phyloP scores from a whole-genome alignment of 805 yeast species.

The Sugiyamaella chiloensis region DNA sequence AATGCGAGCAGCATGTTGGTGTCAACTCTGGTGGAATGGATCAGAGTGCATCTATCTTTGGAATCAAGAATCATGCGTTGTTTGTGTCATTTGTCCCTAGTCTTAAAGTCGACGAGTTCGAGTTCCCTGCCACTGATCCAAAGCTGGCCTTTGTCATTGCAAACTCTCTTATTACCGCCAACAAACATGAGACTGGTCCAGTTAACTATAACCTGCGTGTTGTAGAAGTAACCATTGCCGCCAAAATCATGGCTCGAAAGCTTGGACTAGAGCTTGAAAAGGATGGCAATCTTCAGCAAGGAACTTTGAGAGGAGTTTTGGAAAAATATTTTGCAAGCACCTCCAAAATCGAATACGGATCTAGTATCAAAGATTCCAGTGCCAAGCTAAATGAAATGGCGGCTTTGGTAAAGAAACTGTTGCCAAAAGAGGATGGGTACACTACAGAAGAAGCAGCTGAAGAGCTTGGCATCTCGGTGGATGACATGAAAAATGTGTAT shows the following conservation, averaged over 20 bases:
- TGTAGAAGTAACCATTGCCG: slow-evolving; percentile 68
- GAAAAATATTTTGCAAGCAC: slow-evolving; percentile 44
- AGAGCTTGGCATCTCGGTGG: slow-evolving; percentile 41
- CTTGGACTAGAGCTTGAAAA: slow-evolving; percentile 42
- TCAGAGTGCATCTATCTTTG: slow-evolving; percentile 68
- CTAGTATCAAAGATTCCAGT: slow-evolving; percentile 40
- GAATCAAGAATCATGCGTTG: slow-evolving; percentile 55
- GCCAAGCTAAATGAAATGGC: slow-evolving; percentile 42
- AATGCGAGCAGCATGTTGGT: slow-evolving; percentile 68
- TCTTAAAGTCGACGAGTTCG: slow-evolving; percentile 51
- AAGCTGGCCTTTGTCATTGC: slow-evolving; percentile 56
- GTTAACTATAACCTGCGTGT: slow-evolving; percentile 66
- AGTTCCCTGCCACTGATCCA: slow-evolving; percentile 47
- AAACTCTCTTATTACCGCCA: slow-evolving; percentile 58
- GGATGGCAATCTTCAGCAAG: slow-evolving; percentile 53
- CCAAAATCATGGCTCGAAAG: slow-evolving; percentile 52
- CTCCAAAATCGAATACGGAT: slow-evolving; percentile 39
- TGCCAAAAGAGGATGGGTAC: slow-evolving; percentile 46
- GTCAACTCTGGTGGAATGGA: slow-evolving; percentile 81
- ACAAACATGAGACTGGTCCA: slow-evolving; percentile 69
- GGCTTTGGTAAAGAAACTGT: slow-evolving; percentile 42
- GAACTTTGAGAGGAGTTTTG: slow-evolving; percentile 63
- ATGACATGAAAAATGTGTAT: slow-evolving; percentile 44
- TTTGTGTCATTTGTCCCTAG: slow-evolving; percentile 60
- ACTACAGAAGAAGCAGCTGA: slow-evolving; percentile 47